Base-by-base conservation (phyloP, 371 early-diverging fungal genomes). In the Choanephora cucurbitarum region DNA sequence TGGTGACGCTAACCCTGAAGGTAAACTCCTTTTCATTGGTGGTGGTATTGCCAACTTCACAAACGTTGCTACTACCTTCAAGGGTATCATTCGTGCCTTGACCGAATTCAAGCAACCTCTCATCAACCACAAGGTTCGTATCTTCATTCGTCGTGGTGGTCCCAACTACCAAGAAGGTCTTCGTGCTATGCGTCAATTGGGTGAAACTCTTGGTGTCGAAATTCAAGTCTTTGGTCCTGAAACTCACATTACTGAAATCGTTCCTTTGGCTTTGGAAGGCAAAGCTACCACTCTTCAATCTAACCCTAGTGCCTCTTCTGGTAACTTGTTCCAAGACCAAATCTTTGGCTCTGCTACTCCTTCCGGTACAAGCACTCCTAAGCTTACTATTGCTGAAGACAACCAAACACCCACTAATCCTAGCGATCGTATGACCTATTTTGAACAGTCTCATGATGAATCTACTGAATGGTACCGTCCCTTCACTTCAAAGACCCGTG, bases 31-130 rank as follows among this genome's bases (percentile, higher is more conserved):
- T 51, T 92, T 98, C 75, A 94, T 98, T 66, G 98, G 98, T 68
- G 98, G 98, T 69, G 98, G 98, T 75, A 98, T 98, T 67, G 98
- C 98, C 78, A 98, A 98, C 89, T 98, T 98, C 62, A 98, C 98
- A 75, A 97, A 98, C 75, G 98, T 98, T 18, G 96, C 97, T 18
- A 85, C 95, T 49, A 98, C 98, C 22, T 98, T 98, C 89, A 97
- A 98, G 91, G 98, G 98, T 61, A 92, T 98, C 69, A 91, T 95
- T 60, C 93, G 93, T 41, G 96, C 97, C 40, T 83, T 98, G 65
- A 84, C 84, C 54, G 97, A 96, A 65, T 97, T 86, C 84, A 87
- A 90, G 73, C 89, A 90, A 72, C 81, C 83, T 34, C 76, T 98
- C 57, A 91, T 91, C 63, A 75, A 79, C 55, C 95, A 94, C 80